Base-by-base conservation (phyloP, 306 rosid species). In the Delonix regia region DNA sequence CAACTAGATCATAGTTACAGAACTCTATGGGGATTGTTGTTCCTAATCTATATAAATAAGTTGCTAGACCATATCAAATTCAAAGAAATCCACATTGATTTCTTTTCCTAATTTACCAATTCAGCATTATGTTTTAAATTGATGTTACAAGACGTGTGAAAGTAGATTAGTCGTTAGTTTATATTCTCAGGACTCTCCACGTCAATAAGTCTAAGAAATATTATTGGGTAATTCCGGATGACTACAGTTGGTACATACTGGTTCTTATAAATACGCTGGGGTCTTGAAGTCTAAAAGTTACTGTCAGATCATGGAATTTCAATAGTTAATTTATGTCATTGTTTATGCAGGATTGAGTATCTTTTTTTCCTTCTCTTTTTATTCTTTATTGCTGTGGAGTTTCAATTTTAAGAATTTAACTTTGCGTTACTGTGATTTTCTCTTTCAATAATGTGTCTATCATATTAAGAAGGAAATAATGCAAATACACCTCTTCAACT, bases 21-120 rank as follows among this genome's bases (percentile, higher is more conserved):
- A 59, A 70, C 5, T 36, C 39, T 6, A 6, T 36, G 39, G 39
- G 39, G 39, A 6, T 36, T 36, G 11, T 24, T 10, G 21, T 71
- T 74, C 33, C 42, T 22, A 65, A 60, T 71, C 81, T 27, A 49
- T 27, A 49, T 30, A 13, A 9, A 5, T 45, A 44, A 61, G 36
- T 52, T 48, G 38, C 12, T n/a, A 11, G 19, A 21, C 16, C 74
- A 19, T 45, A 45, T 34, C 48, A 53, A 75, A 10, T 11, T 44
- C 41, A 38, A 38, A 81, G 41, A 63, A 71, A 22, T 34, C 16
- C 24, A 38, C 52, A n/a, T 9, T 6, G 30, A 21, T 13, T 21
- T 56, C 14, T 56, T 77, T 77, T 34, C 33, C 33, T 8, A 36
- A 45, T 36, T 76, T 71, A 42, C 34, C 39, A 42, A 71, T 39